Base-by-base conservation (phyloP, 2,329 filamentous ascomycete genomes). In the Neocatenulostroma microsporum region DNA sequence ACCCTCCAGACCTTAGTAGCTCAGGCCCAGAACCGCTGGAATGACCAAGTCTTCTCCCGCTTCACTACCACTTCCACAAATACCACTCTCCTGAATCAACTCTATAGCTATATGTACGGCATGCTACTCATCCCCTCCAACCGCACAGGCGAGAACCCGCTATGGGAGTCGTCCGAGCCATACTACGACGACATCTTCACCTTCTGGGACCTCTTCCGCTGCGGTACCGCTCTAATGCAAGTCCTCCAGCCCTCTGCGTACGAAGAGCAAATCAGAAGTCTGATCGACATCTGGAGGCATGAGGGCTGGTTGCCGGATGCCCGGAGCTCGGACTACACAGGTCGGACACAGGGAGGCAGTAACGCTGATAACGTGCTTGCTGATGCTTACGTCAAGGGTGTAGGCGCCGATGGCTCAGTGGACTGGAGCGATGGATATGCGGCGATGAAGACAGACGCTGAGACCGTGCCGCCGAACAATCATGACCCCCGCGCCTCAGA, bases 111-210 rank as follows among this genome's bases (percentile, higher is more conserved):
- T 0, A 55, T 84, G 13, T 84, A 83, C 49, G 78, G 80, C 45
- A 80, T 81, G 73, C 72, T 76, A 39, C 57, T 83, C 11, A 69
- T 82, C 10, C 79, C 80, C 0, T 78, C 77, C 1, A 82, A 84
- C 51, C 74, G 77, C 46, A 84, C 79, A 0, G 78, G 78, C 1
- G 80, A 84, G 51, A 84, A 83, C 41, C 78, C 79, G 0, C 56
- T 66, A 1, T 84, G 80, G 80, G 53, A 60, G 1, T 78, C 75
- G 1, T 47, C 51, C 0, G 80, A 84, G 55, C 80, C 80, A 1
- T 82, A 82, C 51, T 84, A 81, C 47, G 75, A 80, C 39, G 80
- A 84, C 41, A 73, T 79, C n/a, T 83, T 82, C 50, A 83, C 80
- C 0, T 70, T 81, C 14, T 84, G 80, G 80, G 61, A 67, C 44